Base-by-base conservation (phyloP, 441 rosid genomes). In the Gossypium schwendimanii region DNA sequence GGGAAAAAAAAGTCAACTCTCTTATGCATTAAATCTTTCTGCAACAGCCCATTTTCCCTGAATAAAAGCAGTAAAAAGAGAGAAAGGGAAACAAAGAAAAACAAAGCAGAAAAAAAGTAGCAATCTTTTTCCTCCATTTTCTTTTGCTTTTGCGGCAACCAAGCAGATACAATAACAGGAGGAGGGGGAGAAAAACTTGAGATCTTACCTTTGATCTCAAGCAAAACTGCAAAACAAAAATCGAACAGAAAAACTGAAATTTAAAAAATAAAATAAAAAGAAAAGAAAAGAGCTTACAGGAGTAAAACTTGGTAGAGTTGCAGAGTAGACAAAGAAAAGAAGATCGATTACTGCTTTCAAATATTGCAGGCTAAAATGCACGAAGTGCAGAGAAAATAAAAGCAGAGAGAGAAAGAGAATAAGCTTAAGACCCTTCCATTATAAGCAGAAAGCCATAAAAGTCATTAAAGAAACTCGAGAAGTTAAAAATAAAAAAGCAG, bases 351-450 rank as follows among this genome's bases (percentile, higher is more conserved):
- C 71, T 12, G 69, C 54, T 71, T 20, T 45, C 26, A 62, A 63
- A 76, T 28, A 68, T 77, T 58, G 71, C 63, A 33, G 68, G 66
- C 10, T 62, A 74, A 73, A 77, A 76, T 75, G 81, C 55, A 83
- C 66, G 71, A 79, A 75, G 45, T 78, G 55, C 55, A 41, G 24
- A 66, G 66, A 73, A 73, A 65, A 60, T 62, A 54, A 69, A 3
- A 79, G 55, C n/a, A 39, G 65, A 72, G 74, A 69, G 65, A 81
- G 54, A 53, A 11, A 15, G 6, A 36, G 3, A 69, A 39, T 21
- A 28, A 41, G 74, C 26, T 71, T 70, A 88, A 77, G 89, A 86
- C 21, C 84, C 91, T 79, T 86, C 91, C 91, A 88, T 85, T 77
- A 83, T 79, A 33, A 33, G 77, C 87, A 77, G 80, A 79, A 88